Percentiles rank a stretch among this genome's conserved stretches.
Conservation (phyloP, 1,284 basidiomycete genomes). For the Melampsora occidentalis region DNA sequence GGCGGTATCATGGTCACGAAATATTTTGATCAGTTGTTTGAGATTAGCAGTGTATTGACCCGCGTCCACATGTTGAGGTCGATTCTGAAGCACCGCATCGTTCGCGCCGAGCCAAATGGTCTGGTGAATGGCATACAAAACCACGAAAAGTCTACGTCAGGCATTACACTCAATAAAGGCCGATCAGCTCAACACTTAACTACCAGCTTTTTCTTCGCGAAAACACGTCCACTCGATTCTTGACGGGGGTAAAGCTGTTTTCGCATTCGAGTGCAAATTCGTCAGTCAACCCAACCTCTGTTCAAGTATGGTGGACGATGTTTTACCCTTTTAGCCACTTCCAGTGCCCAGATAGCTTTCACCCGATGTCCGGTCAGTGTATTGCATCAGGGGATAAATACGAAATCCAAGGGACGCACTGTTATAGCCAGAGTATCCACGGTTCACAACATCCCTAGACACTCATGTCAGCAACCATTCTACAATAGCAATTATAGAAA, state of each 20-base stretch:
- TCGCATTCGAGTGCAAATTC: background rate
- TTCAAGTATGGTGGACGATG: too few species aligned
- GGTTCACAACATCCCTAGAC: conserved; percentile 38
- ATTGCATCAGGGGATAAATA: background rate
- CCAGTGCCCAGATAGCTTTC: conserved; percentile 31
- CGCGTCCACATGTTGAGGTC: conserved; percentile 26
- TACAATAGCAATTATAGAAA: background rate
- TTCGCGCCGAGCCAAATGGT: conserved; percentile 43
- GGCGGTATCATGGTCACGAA: conserved; percentile 8
- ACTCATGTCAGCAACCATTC: background rate
- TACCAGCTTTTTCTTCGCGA: conserved; percentile 33
- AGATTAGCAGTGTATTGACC: conserved; percentile 31
- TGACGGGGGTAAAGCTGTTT: background rate
- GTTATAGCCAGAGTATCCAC: conserved; percentile 42
- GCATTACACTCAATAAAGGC: background rate
- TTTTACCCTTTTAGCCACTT: conserved; percentile 34
- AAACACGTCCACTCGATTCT: background rate
- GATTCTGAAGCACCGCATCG: conserved; percentile 28
- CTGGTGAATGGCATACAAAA: conserved; percentile 4
- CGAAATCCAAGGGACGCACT: conserved; percentile 7
- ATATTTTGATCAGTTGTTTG: conserved; percentile 21
- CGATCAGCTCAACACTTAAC: background rate
- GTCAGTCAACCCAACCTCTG: background rate
- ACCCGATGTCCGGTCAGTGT: background rate
- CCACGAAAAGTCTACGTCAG: background rate